Base-by-base conservation (phyloP, 2,329 filamentous ascomycete species). In the Xylaria sp. region DNA sequence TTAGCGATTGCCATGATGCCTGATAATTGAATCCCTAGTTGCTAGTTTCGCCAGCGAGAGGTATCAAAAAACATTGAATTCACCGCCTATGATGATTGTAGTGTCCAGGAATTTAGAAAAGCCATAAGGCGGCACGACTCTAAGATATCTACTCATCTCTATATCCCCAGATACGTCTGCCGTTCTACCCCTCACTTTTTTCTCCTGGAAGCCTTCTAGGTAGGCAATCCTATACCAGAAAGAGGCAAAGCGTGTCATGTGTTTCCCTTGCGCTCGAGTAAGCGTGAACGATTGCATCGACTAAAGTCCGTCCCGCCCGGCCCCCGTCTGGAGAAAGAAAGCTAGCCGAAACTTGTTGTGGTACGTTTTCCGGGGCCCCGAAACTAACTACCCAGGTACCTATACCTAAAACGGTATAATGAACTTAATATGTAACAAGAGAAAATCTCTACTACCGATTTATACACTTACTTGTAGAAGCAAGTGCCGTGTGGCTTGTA, bases 1-100 rank as follows among this genome's bases (percentile, higher is more conserved):
- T 55, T 53, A 19, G 45, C 55, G 17, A 60, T 50, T 12, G 66
- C 58, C 66, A 70, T 64, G 17, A 19, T 30, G 27, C 27, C 32
- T 47, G 17, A 34, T n/a, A 12, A 4, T 42, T 19, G 21, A 21
- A 30, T 21, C 17, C 14, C 55, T 6, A 14, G 24, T 54, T 24
- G 47, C 19, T 8, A 21, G n/a, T 50, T 50, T 19, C n/a, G 5
- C 7, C 4, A 32, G 11, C 50, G 50, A 8, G 8, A 6, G 24
- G 2, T 53, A 53, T 53, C 4, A n/a, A 17, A 12, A 50, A 24
- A 24, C 8, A 24, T 24, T 6, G 2, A 12, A 50, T 24, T 12
- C 6, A 47, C 14, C 6, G 47, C 12, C 9, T n/a, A 24, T 19
- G 47, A 24, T 24, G 19, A n/a, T 50, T 50, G 47, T 9, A 12